phyloP scores from a whole-genome alignment of 805 yeast species.

The Starmerella riodocensis region DNA sequence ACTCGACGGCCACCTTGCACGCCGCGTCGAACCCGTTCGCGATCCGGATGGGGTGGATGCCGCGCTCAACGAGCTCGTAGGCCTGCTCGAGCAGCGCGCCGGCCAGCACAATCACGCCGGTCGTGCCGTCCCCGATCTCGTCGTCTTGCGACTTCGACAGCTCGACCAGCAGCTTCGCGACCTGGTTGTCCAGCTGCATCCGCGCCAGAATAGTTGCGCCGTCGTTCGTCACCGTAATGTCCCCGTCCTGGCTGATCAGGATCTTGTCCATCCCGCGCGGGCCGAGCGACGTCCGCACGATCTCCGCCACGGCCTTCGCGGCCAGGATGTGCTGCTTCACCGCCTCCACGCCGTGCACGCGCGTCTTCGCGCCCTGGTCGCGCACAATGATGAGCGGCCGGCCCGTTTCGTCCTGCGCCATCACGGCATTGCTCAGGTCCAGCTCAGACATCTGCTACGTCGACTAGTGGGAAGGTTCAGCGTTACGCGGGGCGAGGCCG shows the following conservation, averaged over 20 bases:
- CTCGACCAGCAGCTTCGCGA: constrained; percentile 90
- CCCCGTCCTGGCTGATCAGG: constrained; percentile 90
- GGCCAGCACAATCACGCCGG: constrained; percentile 95
- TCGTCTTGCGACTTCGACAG: constrained; percentile 91
- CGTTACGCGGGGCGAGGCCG: neutral
- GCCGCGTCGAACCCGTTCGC: constrained; percentile 98
- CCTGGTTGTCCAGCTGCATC: constrained; percentile 91
- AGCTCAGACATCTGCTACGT: constrained; percentile 31
- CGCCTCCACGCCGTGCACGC: constrained; percentile 71
- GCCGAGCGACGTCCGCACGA: constrained; percentile 84
- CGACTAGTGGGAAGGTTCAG: neutral
- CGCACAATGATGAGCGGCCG: constrained; percentile 95
- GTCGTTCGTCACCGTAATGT: constrained; percentile 93
- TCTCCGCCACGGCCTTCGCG: constrained; percentile 86
- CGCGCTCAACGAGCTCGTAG: constrained; percentile 82
- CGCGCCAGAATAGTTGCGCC: constrained; percentile 94
- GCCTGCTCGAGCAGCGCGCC: constrained; percentile 93
- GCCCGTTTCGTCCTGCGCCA: constrained; percentile 99
- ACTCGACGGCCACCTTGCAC: constrained; percentile 73
- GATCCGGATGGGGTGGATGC: constrained; percentile 91
- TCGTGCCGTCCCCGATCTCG: constrained; percentile 97
- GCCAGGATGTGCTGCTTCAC: constrained; percentile 75
- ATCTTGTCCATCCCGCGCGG: constrained; percentile 98
- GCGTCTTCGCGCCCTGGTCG: constrained; percentile 53
- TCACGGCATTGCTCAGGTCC: constrained; percentile 93